Evolutionary conservation across 768 basidiomycete species (phyloP).

Genomic region (Lentinula boryana): DNA sequence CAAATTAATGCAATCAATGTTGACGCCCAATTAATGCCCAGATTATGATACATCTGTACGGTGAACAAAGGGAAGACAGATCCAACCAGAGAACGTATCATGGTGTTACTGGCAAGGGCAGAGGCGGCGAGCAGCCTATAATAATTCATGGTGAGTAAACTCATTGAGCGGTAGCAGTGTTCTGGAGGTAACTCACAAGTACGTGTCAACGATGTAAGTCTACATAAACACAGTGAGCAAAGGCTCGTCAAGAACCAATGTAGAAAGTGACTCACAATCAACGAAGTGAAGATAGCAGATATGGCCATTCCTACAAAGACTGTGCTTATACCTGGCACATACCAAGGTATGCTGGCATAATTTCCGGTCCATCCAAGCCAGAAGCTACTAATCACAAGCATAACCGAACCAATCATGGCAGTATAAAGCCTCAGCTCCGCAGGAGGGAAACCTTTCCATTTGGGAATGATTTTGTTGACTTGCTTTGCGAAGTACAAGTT

Average conservation of each 20-base stretch:
- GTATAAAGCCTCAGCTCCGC: conserved; percentile 34
- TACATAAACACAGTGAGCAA: conserved; percentile 34
- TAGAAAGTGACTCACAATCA: conserved; percentile 35
- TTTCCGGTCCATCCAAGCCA: conserved; percentile 34
- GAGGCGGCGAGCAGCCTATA: conserved; percentile 48
- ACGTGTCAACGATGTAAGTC: conserved; percentile 59
- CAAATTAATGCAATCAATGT: conserved; percentile 52
- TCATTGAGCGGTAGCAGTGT: neutral
- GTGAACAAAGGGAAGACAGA: conserved; percentile 66
- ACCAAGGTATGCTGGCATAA: conserved; percentile 29
- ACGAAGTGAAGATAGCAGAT: conserved; percentile 42
- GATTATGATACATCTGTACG: conserved; percentile 49
- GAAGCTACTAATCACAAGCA: conserved; percentile 28
- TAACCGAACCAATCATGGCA: conserved; percentile 29
- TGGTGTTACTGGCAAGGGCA: conserved; percentile 57
- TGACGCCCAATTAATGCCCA: conserved; percentile 47
- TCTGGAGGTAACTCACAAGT: conserved; percentile 46
- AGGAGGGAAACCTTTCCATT: conserved; percentile 35
- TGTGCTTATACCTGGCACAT: conserved; percentile 37
- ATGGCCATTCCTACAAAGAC: conserved; percentile 39
- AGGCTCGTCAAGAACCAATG: neutral
- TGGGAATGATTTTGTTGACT: conserved; percentile 24
- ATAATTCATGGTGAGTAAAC: conserved; percentile 6
- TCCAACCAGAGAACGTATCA: conserved; percentile 50
- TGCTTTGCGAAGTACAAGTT: conserved; percentile 18